These are phyloP conservation scores for Chenopodium suecicum DNA, from an alignment of 148 eudicot genomes.

Conservation along the genomic window DNA sequence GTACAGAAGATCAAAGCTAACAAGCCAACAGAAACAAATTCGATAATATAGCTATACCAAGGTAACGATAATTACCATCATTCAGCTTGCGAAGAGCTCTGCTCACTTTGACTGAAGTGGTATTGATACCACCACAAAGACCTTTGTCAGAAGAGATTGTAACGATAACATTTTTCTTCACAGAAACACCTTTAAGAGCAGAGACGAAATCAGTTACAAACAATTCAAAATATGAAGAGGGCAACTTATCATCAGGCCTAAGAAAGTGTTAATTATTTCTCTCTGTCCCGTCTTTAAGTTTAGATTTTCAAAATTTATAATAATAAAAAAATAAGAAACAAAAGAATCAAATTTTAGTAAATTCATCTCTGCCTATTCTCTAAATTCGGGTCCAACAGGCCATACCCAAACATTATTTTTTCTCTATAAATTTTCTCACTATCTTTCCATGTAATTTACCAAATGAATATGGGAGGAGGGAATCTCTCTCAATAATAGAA, in stretches of 20 bases:
- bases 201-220: conserved; percentile 17
- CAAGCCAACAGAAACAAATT: not conserved
- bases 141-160: conserved; percentile 92
- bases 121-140: conserved; percentile 99
- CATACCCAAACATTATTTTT: not conserved
- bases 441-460: not conserved
- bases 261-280: not conserved
- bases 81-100: conserved; percentile 71
- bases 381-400: not conserved
- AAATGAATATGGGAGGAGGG: not conserved
- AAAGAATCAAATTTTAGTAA: not conserved
- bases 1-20: conserved; percentile 5
- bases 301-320: not conserved
- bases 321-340: not conserved
- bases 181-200: conserved; percentile 65
- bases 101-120: conserved; percentile 90
- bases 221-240: not conserved
- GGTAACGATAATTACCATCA: conserved; percentile 49
- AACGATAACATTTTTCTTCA: conserved; percentile 85
- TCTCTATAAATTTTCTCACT: not conserved
- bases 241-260: not conserved
- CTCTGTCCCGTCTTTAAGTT: not conserved
- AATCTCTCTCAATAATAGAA: not conserved
- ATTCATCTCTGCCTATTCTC: not conserved
- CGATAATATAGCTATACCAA: conserved; percentile 5